These are phyloP conservation scores for Globisporangium carolinianum DNA, from an alignment of 352 stramenopile species.

Conservation along the genomic window DNA sequence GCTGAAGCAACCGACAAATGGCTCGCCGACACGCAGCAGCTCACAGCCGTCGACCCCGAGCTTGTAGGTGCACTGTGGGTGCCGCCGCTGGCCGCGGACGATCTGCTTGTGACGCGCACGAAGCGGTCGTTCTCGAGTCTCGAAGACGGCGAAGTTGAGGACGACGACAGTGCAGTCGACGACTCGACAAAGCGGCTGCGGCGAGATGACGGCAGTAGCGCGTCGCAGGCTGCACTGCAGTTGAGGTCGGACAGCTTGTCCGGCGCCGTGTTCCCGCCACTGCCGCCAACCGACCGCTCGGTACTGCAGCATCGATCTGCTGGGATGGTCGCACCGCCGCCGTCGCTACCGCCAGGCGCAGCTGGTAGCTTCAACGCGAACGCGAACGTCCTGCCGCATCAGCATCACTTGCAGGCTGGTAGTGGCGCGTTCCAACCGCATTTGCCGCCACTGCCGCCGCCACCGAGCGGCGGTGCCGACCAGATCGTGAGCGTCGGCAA, in stretches of 20 bases:
- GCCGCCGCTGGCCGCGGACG: not conserved
- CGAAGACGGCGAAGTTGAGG: conserved; percentile 50
- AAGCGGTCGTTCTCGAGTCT: conserved; percentile 18
- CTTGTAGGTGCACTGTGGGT: conserved; percentile 32
- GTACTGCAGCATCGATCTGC: not conserved
- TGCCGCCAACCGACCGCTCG: not conserved
- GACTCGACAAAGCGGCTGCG: conserved; percentile 5
- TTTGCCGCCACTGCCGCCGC: not conserved
- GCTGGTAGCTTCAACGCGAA: not conserved
- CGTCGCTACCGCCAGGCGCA: not conserved
- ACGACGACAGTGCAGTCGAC: conserved; percentile 8
- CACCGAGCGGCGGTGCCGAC: not conserved
- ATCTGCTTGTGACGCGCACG: not conserved
- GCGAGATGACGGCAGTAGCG: not conserved
- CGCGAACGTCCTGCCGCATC: not conserved
- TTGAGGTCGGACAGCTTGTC: not conserved
- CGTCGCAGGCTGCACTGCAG: not conserved
- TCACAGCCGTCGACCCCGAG: conserved; percentile 31
- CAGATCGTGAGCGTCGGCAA: conserved; percentile 27
- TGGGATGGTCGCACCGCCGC: not conserved
- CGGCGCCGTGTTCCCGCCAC: not conserved
- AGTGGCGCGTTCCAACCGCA: conserved; percentile 5
- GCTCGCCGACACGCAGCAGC: conserved; percentile 52
- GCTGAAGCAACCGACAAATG: conserved; percentile 31
- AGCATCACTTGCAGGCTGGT: not conserved